phyloP scores from a whole-genome alignment of 139 green algal genomes.

The Chlorella ohadii region DNA sequence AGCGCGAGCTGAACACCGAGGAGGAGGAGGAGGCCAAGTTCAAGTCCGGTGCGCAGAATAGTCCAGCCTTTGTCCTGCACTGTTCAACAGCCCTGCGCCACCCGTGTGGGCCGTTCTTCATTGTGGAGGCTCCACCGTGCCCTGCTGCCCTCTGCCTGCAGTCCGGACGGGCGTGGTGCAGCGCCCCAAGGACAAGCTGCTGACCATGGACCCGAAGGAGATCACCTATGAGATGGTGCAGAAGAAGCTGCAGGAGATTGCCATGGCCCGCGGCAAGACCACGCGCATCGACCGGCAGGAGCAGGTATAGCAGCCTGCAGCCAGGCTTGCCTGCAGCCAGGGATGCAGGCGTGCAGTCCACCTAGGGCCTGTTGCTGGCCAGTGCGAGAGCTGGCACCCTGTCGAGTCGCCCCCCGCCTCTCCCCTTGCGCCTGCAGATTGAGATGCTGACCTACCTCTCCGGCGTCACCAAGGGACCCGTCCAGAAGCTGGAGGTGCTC shows the following conservation, averaged over 20 bases:
- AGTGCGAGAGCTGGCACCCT: too few species aligned
- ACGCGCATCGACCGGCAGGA: constrained; percentile 88
- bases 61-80: too few species aligned
- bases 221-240: constrained; percentile 98
- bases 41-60: constrained; percentile 31
- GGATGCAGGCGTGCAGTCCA: too few species aligned
- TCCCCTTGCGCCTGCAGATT: too few species aligned
- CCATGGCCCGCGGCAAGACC: constrained; percentile 84
- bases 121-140: too few species aligned
- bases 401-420: too few species aligned
- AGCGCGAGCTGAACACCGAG: constrained; percentile 17
- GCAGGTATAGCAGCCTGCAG: too few species aligned
- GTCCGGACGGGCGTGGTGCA: constrained; percentile 48
- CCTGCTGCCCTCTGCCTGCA: neutral
- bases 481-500: constrained; percentile 79
- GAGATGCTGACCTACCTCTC: constrained; percentile 95
- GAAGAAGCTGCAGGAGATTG: constrained; percentile 93
- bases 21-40: constrained; percentile 56
- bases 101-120: too few species aligned
- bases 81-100: too few species aligned
- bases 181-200: constrained; percentile 84
- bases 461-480: constrained; percentile 83
- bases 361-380: too few species aligned
- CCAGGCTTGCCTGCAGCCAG: too few species aligned
- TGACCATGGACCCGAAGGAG: constrained; percentile 89